Evolutionary conservation across 1,284 basidiomycete species (phyloP), one percentile per base, ranked within the genome.

Genomic region (Austropuccinia psidii): DNA sequence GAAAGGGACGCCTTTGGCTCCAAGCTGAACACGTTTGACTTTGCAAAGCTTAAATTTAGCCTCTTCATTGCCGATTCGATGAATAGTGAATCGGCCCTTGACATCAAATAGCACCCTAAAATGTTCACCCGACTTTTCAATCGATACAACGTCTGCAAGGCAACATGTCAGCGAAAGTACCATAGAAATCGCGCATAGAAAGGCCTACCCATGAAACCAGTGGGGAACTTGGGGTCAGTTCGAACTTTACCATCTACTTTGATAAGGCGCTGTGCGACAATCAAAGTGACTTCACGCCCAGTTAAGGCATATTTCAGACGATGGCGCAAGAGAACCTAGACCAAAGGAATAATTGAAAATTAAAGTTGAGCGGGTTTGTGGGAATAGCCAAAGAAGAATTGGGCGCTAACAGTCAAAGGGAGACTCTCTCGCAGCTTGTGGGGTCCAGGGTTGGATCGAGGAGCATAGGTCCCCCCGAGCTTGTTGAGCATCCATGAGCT

Each of bases 401-500:
- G 24, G 50, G 67, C 70, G 78, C 80, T 77, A 76, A 83, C 81
- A 77, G 81, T 77, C 67, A 83, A 77, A 73, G 82, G 82, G 75
- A 98, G 91, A 78, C 88, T 97, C 87, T 98, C 95, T 81, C 95
- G 90, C 81, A 97, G 90, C 85, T 94, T 98, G 86, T 99, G 95
- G 79, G 95, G 95, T 85, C 95, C 95, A 79, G 95, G 90, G 75
- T 93, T 95, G 75, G 94, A 93, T 81, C 93, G 90, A 79, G 93
- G 91, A 81, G 93, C 94, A 83, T 97, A 97, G 80, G 93, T 96
- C 78, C 95, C 95, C 84, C 91, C 90, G 81, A 98, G 85, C 85
- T 98, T 98, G 87, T 98, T 93, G 79, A 98, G 87, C 93, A 98
- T 96, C 96, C 96, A 98, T 85, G 92, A 91, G 75, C 92, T 95